A percentile compares a stretch with the other conserved stretches of the same genome.
phyloP scores from a whole-genome alignment of 2,329 filamentous ascomycete species.

The Keithomyces neogunnii region DNA sequence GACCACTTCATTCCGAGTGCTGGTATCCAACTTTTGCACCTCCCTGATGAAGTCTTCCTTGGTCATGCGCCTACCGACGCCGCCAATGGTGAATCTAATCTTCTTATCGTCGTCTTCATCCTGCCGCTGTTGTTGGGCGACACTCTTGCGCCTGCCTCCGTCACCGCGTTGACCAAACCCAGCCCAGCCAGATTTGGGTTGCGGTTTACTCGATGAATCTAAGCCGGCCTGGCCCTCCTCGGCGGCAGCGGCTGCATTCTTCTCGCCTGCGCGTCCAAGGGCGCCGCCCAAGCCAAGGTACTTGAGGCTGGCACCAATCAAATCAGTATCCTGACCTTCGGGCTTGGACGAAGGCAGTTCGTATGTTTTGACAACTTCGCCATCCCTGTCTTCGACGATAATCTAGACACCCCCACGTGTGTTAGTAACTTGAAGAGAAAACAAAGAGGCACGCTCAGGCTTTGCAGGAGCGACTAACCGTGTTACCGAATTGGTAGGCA shows the following conservation, averaged over 20 bases:
- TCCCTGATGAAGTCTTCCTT: conserved; percentile 73
- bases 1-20: conserved; percentile 47
- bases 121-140: conserved; percentile 29
- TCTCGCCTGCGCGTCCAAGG: conserved; percentile 32
- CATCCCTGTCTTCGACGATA: conserved; percentile 80
- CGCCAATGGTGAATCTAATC: conserved; percentile 68
- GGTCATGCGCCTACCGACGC: conserved; percentile 65
- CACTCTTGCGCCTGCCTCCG: conserved; percentile 28
- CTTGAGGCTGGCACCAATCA: conserved; percentile 39
- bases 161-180: conserved; percentile 32
- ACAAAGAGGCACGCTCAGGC: neutral
- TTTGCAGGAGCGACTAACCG: conserved; percentile 31
- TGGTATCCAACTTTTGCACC: conserved; percentile 63
- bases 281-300: conserved; percentile 42
- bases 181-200: conserved; percentile 42
- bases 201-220: conserved; percentile 26
- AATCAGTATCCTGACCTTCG: conserved; percentile 29
- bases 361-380: conserved; percentile 79
- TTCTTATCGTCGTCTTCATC: conserved; percentile 53
- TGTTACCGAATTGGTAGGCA: conserved; percentile 80
- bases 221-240: conserved; percentile 23
- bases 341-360: conserved; percentile 54
- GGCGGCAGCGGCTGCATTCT: conserved; percentile 19
- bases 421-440: neutral
- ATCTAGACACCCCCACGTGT: conserved; percentile 41